Conservation (phyloP, 2,329 filamentous ascomycete genomes). For the Fusarium pilosicola region DNA sequence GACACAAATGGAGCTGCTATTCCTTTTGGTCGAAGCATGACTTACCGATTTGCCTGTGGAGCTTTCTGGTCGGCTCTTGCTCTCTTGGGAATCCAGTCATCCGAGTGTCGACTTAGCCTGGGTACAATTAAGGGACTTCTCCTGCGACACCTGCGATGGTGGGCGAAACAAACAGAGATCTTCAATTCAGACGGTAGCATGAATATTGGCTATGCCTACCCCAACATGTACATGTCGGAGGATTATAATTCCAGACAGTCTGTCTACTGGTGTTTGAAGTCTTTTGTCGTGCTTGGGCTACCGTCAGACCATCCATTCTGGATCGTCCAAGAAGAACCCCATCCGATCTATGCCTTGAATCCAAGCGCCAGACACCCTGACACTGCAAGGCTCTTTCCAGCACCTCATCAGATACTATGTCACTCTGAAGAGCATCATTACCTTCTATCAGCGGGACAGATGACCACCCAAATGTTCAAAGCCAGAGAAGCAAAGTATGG, state of each 20-base stretch:
- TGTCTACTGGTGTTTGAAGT: constrained; percentile 64
- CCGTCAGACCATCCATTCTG: constrained; percentile 55
- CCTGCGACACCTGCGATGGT: constrained; percentile 61
- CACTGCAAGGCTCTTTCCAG: constrained; percentile 6
- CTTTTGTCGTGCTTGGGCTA: constrained; percentile 55
- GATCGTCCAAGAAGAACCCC: constrained; percentile 50
- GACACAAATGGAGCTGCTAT: constrained; percentile 59
- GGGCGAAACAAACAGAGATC: constrained; percentile 53
- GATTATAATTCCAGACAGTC: constrained; percentile 68
- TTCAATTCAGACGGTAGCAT: constrained; percentile 61
- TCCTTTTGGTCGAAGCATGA: constrained; percentile 61
- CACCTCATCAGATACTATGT: constrained; percentile 57
- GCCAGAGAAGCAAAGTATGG: constrained; percentile 56
- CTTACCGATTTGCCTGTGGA: constrained; percentile 62
- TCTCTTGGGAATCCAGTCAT: constrained; percentile 52
- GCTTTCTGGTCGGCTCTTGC: constrained; percentile 59
- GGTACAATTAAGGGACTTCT: constrained; percentile 60
- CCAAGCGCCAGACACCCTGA: not conserved
- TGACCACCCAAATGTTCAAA: constrained; percentile 50
- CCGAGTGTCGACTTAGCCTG: constrained; percentile 54
- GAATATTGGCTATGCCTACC: constrained; percentile 54
- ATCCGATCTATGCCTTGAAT: constrained; percentile 16
- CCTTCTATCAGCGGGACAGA: constrained; percentile 53
- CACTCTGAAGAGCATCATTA: constrained; percentile 54
- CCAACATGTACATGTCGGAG: constrained; percentile 58